Base-by-base conservation (phyloP, 352 stramenopile genomes). In the Phytophthora tubulina region DNA sequence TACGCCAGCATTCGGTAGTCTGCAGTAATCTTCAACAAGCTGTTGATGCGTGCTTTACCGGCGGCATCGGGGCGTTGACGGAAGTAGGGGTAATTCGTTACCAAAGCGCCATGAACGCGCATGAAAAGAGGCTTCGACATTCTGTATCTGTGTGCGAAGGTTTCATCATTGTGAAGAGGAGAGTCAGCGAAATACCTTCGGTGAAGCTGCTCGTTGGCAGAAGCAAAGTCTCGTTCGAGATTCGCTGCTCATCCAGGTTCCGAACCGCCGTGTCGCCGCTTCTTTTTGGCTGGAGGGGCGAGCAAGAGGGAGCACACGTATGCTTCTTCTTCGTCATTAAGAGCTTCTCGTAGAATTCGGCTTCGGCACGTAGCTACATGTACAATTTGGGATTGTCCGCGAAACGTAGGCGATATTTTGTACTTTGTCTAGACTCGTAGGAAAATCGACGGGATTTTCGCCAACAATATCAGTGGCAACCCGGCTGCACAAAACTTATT, bases 121-220 rank as follows among this genome's bases (percentile, higher is more conserved):
- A 46, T 17, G 41, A 46, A 46, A 6, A 46, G 13, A 6, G 41
- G 14, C 41, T 46, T 46, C 4, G 41, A 46, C 41, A 46, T 46
- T 5, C 41, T 6, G 14, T 17, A 46, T 6, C 41, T 7, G 14
- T 72, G 15, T 75, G 81, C n/a, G 62, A 75, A 9, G 70, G 65
- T 31, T 17, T 11, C 4, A 11, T 46, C 41, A 11, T 48, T 88
- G 35, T 27, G 46, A 21, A 58, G 9, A 21, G 41, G 41, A 14
- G 8, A 6, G 0, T 13, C 41, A 17, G 41, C 8, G 13, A 46
- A 46, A 17, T 46, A 46, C 14, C 36, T 7, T 11, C 0, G 36
- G 7, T 13, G 7, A 41, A 41, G 36, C 36, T 13, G 7, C 36
- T 41, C 36, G 11, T 41, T 41, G 11, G 36, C 36, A 7, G 36